Base-by-base conservation (phyloP, 495 filamentous ascomycete genomes). In the Talaromyces wortmannii region DNA sequence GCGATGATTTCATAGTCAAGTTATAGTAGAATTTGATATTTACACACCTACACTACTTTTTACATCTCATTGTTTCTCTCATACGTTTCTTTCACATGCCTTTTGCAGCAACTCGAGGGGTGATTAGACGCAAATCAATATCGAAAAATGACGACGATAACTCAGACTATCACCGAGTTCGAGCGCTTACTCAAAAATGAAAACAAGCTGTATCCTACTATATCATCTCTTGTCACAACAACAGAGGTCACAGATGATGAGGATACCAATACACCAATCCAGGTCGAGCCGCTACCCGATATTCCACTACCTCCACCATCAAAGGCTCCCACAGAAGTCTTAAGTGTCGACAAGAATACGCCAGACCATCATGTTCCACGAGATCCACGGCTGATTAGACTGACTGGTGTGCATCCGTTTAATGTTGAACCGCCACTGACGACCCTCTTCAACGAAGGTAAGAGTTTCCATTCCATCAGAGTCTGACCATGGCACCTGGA, bases 401-500 rank as follows among this genome's bases (percentile, higher is more conserved):
- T 97, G 48, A 97, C 92, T 16, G 92, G 92, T 42, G 80, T 90
- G 36, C 92, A 97, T 72, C 92, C 92, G 4, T 95, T 95, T 73
- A 97, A 97, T 65, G 88, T 92, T 48, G 92, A 97, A 72, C 81
- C 92, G 5, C 92, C 92, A 7, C 70, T 97, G 10, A 87, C 81
- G 15, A 80, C 83, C 5, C 75, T 97, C 7, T 96, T 81, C 65
- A 80, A 96, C 61, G 85, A 95, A 71, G 88, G 87, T 62, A 69
- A 50, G 63, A 52, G 29, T 17, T 3, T 7, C n/a, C 36, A 40
- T 2, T 40, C 36, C 13, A 40, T 40, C 8, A 40, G 5, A 40
- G 2, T 10, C 36, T 8, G 36, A 40, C 13, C 23, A 23, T 23
- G 23, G 4, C 4, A 23, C 4, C 23, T 23, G 23, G 23, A 23